These are phyloP conservation scores for Fusarium irregulare DNA, from an alignment of 2,329 filamentous ascomycete genomes.

Conservation along the genomic window DNA sequence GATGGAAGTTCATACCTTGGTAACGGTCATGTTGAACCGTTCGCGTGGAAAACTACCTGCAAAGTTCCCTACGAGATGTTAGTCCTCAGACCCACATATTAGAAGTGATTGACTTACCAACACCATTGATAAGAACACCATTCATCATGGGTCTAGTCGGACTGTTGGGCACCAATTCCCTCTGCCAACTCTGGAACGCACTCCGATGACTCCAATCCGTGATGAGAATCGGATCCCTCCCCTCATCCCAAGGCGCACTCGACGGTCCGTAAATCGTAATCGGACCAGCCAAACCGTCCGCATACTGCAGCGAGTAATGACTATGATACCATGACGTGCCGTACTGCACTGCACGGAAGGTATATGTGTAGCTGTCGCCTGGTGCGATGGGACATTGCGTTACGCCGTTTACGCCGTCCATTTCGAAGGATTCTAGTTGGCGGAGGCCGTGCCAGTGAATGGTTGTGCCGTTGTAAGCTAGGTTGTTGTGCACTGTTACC, in stretches of 20 bases:
- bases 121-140: slow-evolving; percentile 14
- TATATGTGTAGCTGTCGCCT: slow-evolving; percentile 29
- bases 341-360: slow-evolving; percentile 36
- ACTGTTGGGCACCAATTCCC: slow-evolving; percentile 6
- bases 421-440: slow-evolving; percentile 34
- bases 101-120: background rate
- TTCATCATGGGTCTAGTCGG: slow-evolving; percentile 16
- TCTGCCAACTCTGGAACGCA: slow-evolving; percentile 11
- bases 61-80: background rate
- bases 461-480: slow-evolving; percentile 31
- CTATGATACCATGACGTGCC: slow-evolving; percentile 44
- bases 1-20: too few species aligned
- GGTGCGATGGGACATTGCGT: slow-evolving; percentile 42
- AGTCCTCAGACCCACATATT: too few species aligned
- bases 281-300: slow-evolving; percentile 37
- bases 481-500: background rate
- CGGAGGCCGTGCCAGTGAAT: slow-evolving; percentile 43
- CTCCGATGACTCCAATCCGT: slow-evolving; percentile 15
- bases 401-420: slow-evolving; percentile 42
- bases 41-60: slow-evolving; percentile 17
- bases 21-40: slow-evolving; percentile 10
- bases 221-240: slow-evolving; percentile 10
- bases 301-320: slow-evolving; percentile 41
- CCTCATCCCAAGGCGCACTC: slow-evolving; percentile 1
- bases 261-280: slow-evolving; percentile 32